Evolutionary conservation across 2,329 filamentous ascomycete genomes (phyloP).

Genomic region (Escovopsis sp.): DNA sequence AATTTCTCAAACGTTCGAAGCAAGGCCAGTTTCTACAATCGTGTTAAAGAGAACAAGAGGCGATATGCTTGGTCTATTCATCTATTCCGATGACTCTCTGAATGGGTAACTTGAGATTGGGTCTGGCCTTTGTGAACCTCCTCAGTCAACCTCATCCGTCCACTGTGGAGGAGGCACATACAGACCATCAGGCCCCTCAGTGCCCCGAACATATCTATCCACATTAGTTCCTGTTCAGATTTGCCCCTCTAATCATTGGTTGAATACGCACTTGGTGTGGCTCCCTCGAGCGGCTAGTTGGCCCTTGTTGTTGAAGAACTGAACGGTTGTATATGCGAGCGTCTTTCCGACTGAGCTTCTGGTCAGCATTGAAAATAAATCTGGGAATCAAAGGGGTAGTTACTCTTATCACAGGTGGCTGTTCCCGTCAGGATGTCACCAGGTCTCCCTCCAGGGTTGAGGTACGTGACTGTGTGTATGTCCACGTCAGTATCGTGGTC

Average conservation of each 20-base stretch:
- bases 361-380: constrained; percentile 4
- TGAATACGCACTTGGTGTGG: constrained; percentile 43
- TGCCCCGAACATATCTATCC: constrained; percentile 27
- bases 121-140: not conserved
- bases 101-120: no score
- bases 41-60: no score
- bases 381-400: constrained; percentile 5
- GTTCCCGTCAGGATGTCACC: constrained; percentile 42
- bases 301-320: constrained; percentile 43
- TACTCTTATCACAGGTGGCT: constrained; percentile 48
- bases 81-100: no score
- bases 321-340: constrained; percentile 44
- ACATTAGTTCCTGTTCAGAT: not conserved
- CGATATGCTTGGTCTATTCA: not conserved
- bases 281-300: constrained; percentile 47
- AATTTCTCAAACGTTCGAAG: no score
- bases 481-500: constrained; percentile 1
- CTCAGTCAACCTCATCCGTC: constrained; percentile 20
- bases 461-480: constrained; percentile 39
- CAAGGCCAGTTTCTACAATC: no score
- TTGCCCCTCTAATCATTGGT: not conserved
- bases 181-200: constrained; percentile 20
- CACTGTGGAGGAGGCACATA: constrained; percentile 23
- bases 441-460: constrained; percentile 41
- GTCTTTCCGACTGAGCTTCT: constrained; percentile 44